phyloP scores from a whole-genome alignment of 768 basidiomycete genomes.

The Pisolithus sp. region DNA sequence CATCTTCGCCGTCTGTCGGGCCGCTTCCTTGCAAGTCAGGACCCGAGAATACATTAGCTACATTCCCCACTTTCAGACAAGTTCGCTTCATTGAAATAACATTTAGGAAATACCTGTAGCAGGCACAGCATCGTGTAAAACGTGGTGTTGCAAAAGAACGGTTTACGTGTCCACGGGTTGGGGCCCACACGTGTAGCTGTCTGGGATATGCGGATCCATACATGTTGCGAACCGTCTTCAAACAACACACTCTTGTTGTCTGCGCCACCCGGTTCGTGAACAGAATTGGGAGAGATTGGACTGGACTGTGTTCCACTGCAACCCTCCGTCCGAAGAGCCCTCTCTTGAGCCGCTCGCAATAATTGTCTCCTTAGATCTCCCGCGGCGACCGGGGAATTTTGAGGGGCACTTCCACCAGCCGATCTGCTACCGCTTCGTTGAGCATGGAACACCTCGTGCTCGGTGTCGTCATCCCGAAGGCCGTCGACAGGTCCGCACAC shows the following conservation, averaged over 20 bases:
- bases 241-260: neutral
- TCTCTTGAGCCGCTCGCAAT: conserved; percentile 69
- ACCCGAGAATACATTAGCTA: conserved; percentile 89
- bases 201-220: conserved; percentile 49
- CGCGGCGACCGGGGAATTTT: conserved; percentile 45
- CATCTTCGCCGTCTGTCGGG: conserved; percentile 58
- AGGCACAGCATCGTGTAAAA: conserved; percentile 87
- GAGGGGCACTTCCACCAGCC: conserved; percentile 34
- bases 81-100: conserved; percentile 1
- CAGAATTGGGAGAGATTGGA: conserved; percentile 8
- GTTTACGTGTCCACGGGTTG: conserved; percentile 37
- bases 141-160: conserved; percentile 89
- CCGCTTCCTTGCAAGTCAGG: conserved; percentile 75
- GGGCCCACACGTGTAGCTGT: conserved; percentile 16
- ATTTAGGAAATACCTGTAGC: conserved; percentile 55
- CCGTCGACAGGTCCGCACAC: conserved; percentile 53
- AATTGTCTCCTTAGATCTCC: conserved; percentile 75
- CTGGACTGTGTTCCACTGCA: conserved; percentile 23
- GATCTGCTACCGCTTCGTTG: conserved; percentile 38
- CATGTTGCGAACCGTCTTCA: conserved; percentile 32
- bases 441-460: conserved; percentile 19
- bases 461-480: conserved; percentile 31
- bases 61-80: conserved; percentile 4
- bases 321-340: conserved; percentile 28
- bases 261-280: conserved; percentile 4